Evolutionary conservation across 768 basidiomycete genomes (phyloP), one percentile per base, ranked within the genome.

Genomic region (Hydnomerulius pinastri): DNA sequence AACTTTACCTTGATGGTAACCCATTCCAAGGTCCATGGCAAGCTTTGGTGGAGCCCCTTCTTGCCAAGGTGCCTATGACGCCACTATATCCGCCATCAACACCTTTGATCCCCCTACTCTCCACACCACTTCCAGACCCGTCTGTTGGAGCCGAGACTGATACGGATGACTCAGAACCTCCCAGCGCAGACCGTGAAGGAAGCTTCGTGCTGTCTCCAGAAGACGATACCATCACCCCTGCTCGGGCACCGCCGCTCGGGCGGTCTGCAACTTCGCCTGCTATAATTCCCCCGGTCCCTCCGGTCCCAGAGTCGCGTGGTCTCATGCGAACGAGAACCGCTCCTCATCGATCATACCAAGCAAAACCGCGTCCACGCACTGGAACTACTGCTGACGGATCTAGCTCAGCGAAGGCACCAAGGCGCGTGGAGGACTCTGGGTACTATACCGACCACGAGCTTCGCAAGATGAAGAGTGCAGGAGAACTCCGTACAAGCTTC

Each of bases 1-100:
- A 86, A 2, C 73, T 99, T 3, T 87, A 87, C 57, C 83, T 99
- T n/a, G 96, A 98, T 55, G 88, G 86, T 15, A 99, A 99, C 66
- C 93, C 95, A 7, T 98, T 99, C 71, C 90, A 91, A 59, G 90
- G 90, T 7, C 90, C 92, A 1, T 97, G 94, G 92, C 85, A 87
- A 63, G 85, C 90, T 27, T 76, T 99, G 46, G 85, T 97, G 21
- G 89, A 88, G 50, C 92, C 94, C 1, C 75, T 98, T 41, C 74
- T 94, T 8, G 77, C 84, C 45, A 83, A 83, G 62, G 66, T 73
- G 20, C 80, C 84, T 21, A 69, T 77, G 61, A 79, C 81, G 2
- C 85, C 85, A 20, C 67, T 76, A 27, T 86, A 83, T 69, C 84
- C 85, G 33, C 82, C 81, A 12, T 84, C 83, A 17, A 85, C 83